These are phyloP conservation scores for Stagonosporopsis cucurbitacearum DNA, from an alignment of 2,329 filamentous ascomycete species.

Conservation along the genomic window DNA sequence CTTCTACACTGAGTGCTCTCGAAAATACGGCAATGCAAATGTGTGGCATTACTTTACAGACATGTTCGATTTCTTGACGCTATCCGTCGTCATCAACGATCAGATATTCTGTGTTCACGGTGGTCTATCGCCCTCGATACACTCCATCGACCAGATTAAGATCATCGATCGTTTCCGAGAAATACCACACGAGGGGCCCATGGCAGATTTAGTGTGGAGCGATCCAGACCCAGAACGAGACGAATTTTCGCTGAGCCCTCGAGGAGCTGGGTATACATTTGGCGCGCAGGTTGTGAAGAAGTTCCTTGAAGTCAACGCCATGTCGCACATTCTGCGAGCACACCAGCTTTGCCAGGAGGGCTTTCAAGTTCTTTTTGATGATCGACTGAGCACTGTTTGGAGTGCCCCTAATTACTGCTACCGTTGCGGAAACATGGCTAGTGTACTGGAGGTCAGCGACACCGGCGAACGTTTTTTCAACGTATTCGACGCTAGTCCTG, in stretches of 20 bases:
- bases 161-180: constrained; percentile 99
- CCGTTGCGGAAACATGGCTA: constrained; percentile 94
- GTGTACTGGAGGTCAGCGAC: constrained; percentile 94
- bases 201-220: constrained; percentile 99
- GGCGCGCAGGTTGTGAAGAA: constrained; percentile 98
- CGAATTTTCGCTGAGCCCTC: constrained; percentile 92
- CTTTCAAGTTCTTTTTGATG: constrained; percentile 95
- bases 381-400: constrained; percentile 94
- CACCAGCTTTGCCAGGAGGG: constrained; percentile 98
- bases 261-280: constrained; percentile 96
- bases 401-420: constrained; percentile 83
- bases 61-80: constrained; percentile 98
- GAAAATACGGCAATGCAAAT: constrained; percentile 98
- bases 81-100: constrained; percentile 97
- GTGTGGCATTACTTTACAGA: constrained; percentile 99
- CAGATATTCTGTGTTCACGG: constrained; percentile 99
- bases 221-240: constrained; percentile 97
- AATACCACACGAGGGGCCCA: constrained; percentile 97
- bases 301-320: constrained; percentile 94
- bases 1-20: constrained; percentile 97
- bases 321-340: constrained; percentile 97
- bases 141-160: constrained; percentile 99
- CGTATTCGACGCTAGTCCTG: constrained; percentile 94
- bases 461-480: constrained; percentile 95
- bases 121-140: constrained; percentile 74